Conservation (phyloP, 2,329 filamentous ascomycete species). For the Zasmidium cellare region DNA sequence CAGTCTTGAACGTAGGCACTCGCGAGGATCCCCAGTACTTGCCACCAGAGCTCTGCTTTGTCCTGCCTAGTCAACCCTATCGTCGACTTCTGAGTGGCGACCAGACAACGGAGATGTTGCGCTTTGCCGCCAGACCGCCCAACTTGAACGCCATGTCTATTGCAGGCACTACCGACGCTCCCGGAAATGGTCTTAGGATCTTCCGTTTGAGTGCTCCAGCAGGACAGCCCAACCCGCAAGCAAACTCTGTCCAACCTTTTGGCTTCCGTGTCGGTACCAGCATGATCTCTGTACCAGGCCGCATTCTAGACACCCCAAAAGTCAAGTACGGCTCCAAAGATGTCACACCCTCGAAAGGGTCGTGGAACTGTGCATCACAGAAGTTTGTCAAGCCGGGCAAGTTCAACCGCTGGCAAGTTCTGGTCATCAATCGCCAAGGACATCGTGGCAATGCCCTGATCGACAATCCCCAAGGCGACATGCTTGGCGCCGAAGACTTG, state of each 20-base stretch:
- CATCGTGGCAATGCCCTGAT: slow-evolving; percentile 14
- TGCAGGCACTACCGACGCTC: slow-evolving; percentile 29
- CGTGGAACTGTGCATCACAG: slow-evolving; percentile 41
- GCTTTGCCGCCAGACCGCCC: slow-evolving; percentile 68
- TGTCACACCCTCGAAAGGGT: slow-evolving; percentile 22
- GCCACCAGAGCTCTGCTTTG: slow-evolving; percentile 64
- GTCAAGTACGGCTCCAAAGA: slow-evolving; percentile 58
- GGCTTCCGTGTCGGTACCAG: slow-evolving; percentile 61
- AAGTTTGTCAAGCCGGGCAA: slow-evolving; percentile 56
- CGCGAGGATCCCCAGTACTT: slow-evolving; percentile 60
- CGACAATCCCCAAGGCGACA: not conserved
- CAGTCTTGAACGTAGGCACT: slow-evolving; percentile 63
- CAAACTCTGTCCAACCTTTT: slow-evolving; percentile 47
- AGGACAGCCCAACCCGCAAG: slow-evolving; percentile 17
- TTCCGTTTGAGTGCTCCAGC: slow-evolving; percentile 51
- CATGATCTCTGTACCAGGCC: slow-evolving; percentile 71
- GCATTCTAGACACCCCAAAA: slow-evolving; percentile 63
- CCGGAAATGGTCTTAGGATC: slow-evolving; percentile 55
- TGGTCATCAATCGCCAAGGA: slow-evolving; percentile 26
- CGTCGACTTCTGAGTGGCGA: slow-evolving; percentile 58
- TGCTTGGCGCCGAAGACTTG: slow-evolving; percentile 9
- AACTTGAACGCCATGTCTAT: slow-evolving; percentile 68
- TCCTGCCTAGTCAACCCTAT: slow-evolving; percentile 65
- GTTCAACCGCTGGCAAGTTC: slow-evolving; percentile 50
- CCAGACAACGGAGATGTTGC: slow-evolving; percentile 70